Evolutionary conservation across 2,329 filamentous ascomycete genomes (phyloP), one percentile per base, ranked within the genome.

Genomic region (Penicillium palitans): DNA sequence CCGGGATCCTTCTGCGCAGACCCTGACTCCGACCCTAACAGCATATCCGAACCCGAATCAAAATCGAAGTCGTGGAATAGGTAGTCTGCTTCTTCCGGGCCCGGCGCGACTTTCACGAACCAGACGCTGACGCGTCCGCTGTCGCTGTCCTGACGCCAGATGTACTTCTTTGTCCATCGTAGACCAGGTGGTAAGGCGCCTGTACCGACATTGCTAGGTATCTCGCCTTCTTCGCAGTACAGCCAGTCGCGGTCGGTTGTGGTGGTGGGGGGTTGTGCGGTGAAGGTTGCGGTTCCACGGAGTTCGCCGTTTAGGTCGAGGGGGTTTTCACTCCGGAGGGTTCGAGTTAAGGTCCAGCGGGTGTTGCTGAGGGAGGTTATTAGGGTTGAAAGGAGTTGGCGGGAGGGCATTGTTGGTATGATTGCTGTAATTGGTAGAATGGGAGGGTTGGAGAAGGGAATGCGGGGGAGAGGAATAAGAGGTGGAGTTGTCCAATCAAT

Each of bases 11-110:
- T 58, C 37, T 49, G 55, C 33, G 41, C 33, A 29, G n/a, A 31
- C 4, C 4, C 53, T 0, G 17, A 39, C 7, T 31, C 31, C 9
- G 25, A 39, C 19, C 55, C 59, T 8, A 41, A 58, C 2, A n/a
- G 21, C 2, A 35, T 9, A 6, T 17, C 37, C 1, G 27, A 12
- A 1, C 10, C 41, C 42, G 62, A 46, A 1, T 64, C 63, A 40
- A 78, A 74, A 15, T 73, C 72, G 33, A 79, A 76, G 39, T 77
- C 71, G 58, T 79, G 78, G 55, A 79, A 79, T 13, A 79, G 66
- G 59, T 79, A 79, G 65, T 79, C 77, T 21, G 74, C 71, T 19
- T 73, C 70, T 4, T 70, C 63, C 2, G 63, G 57, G 3, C 65
- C 64, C 35, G 62, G 48, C 7, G 60, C 58, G 8, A 75, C 68